These are phyloP conservation scores for Phytopythium vexans DNA, from an alignment of 352 stramenopile genomes.

Conservation along the genomic window DNA sequence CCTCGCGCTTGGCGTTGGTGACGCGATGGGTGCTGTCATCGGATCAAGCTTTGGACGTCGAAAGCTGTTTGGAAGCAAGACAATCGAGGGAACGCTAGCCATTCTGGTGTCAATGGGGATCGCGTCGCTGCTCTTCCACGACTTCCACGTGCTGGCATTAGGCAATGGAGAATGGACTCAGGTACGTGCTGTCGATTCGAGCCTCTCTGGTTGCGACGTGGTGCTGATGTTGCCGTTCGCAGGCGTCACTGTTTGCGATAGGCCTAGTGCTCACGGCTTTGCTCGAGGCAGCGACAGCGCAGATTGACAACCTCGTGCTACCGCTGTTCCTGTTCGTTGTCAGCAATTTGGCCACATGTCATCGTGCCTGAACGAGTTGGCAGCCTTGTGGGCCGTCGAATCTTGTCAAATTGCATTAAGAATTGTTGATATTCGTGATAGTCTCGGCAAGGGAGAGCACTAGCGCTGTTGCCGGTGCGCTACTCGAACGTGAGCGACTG, in stretches of 20 bases:
- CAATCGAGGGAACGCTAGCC: conserved; percentile 53
- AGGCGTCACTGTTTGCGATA: conserved; percentile 24
- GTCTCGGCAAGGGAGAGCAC: neutral
- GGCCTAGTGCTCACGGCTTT: conserved; percentile 52
- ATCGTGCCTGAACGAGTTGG: conserved; percentile 10
- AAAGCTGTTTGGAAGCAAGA: conserved; percentile 65
- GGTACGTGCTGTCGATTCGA: conserved; percentile 17
- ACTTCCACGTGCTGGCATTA: conserved; percentile 22
- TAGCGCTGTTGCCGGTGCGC: neutral
- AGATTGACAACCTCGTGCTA: conserved; percentile 85
- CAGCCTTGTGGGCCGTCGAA: neutral
- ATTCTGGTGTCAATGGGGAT: conserved; percentile 58
- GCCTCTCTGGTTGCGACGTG: neutral
- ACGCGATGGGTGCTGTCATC: conserved; percentile 72
- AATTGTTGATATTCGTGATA: neutral
- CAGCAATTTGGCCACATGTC: conserved; percentile 50
- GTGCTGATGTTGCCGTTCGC: conserved; percentile 4
- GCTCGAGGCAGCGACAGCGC: conserved; percentile 61
- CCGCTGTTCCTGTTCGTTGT: conserved; percentile 61
- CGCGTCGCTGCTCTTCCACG: conserved; percentile 47
- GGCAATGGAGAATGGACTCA: conserved; percentile 23
- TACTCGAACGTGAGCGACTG: conserved; percentile 45
- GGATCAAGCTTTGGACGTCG: conserved; percentile 47
- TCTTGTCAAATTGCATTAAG: neutral
- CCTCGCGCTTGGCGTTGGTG: conserved; percentile 62